Conservation (phyloP, 805 yeast species). For the Zygosaccharomyces gambellarensis region DNA sequence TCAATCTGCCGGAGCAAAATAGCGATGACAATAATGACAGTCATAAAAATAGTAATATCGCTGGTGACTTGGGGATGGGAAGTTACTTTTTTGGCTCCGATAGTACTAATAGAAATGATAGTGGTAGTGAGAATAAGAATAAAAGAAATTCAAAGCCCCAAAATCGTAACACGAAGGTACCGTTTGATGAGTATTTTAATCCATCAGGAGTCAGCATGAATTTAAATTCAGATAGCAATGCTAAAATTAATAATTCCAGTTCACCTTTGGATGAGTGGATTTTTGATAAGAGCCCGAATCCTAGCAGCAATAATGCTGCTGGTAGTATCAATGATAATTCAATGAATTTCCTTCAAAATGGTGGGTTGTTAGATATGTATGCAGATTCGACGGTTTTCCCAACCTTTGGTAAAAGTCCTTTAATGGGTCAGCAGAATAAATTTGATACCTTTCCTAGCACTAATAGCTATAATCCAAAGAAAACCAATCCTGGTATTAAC, state of each 20-base stretch:
- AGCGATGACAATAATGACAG: background rate
- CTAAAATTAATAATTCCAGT: conserved; percentile 25
- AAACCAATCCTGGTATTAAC: conserved; percentile 8
- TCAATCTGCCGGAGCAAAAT: background rate
- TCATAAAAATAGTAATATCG: background rate
- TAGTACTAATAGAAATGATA: background rate
- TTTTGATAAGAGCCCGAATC: conserved; percentile 6
- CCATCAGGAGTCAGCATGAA: conserved; percentile 31
- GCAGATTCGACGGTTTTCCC: conserved; percentile 28
- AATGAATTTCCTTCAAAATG: conserved; percentile 13
- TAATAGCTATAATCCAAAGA: conserved; percentile 9
- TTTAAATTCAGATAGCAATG: conserved; percentile 12
- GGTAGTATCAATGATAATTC: conserved; percentile 9
- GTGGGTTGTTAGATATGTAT: conserved; percentile 41
- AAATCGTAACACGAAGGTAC: conserved; percentile 38
- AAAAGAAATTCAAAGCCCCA: conserved; percentile 21
- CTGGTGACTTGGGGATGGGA: background rate
- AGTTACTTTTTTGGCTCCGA: conserved; percentile 1
- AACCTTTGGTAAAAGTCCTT: conserved; percentile 19
- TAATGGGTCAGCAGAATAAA: conserved; percentile 16
- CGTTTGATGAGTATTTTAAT: conserved; percentile 35
- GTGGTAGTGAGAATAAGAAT: background rate
- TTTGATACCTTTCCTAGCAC: background rate
- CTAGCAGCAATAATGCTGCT: background rate
- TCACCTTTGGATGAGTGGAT: conserved; percentile 16